A percentile compares a stretch with the other conserved stretches of the same genome.
Evolutionary conservation across 257 asterid species (phyloP).

Genomic region (Ilex aquifolium): DNA sequence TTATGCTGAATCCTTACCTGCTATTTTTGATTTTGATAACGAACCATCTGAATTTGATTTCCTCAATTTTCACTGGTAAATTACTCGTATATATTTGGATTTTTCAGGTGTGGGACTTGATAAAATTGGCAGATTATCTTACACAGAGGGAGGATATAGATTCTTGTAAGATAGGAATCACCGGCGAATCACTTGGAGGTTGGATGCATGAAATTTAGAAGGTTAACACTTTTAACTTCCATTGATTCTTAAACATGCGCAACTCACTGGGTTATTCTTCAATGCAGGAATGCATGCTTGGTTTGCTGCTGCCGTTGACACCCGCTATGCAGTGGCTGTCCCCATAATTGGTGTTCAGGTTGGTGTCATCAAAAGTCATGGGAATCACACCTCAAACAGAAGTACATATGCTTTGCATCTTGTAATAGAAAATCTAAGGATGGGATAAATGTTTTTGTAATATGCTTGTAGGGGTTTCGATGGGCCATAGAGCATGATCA

Average conservation of each 20-base stretch:
- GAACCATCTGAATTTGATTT: slow-evolving; percentile 1
- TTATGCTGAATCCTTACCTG: neutral
- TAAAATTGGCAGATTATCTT: slow-evolving; percentile 64
- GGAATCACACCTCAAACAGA: neutral
- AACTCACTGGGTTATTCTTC: slow-evolving; percentile 10
- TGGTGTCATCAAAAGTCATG: slow-evolving; percentile 4
- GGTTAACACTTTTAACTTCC: neutral
- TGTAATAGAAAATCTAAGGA: neutral
- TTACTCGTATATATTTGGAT: neutral
- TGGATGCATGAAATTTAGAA: slow-evolving; percentile 18
- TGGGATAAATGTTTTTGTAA: slow-evolving; percentile 6
- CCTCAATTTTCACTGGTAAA: neutral
- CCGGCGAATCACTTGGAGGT: slow-evolving; percentile 99
- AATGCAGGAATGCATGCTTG: slow-evolving; percentile 94
- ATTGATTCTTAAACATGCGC: slow-evolving; percentile 11
- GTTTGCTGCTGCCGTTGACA: slow-evolving; percentile 82
- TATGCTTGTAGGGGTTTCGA: slow-evolving; percentile 59
- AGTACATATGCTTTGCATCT: neutral
- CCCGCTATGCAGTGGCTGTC: slow-evolving; percentile 80
- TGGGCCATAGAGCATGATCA: slow-evolving; percentile 87
- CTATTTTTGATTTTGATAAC: slow-evolving; percentile 6
- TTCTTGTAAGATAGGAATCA: slow-evolving; percentile 72
- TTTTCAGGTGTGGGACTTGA: slow-evolving; percentile 61
- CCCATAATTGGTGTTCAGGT: slow-evolving; percentile 96
- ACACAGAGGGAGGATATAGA: slow-evolving; percentile 73